Percentiles rank a stretch among this genome's conserved stretches.
These are phyloP conservation scores for Neofusicoccum kwambonambiense DNA, from an alignment of 2,329 filamentous ascomycete genomes.

Conservation along the genomic window DNA sequence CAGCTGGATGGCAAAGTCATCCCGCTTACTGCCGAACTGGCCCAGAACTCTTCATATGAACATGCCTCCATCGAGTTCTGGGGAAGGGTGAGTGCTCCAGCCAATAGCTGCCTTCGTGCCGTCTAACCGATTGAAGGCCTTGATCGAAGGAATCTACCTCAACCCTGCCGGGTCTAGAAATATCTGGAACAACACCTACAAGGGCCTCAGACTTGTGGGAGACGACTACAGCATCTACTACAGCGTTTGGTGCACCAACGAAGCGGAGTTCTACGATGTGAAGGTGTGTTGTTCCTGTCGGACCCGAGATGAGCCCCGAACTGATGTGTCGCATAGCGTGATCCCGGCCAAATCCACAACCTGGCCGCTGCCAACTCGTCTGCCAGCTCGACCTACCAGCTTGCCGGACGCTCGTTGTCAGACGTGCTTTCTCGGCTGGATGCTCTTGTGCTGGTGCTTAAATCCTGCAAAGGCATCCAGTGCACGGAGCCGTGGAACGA, in stretches of 20 bases:
- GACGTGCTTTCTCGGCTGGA: slow-evolving; percentile 44
- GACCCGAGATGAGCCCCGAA: neutral
- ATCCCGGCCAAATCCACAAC: slow-evolving; percentile 29
- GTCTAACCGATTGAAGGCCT: neutral
- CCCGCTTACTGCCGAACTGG: slow-evolving; percentile 27
- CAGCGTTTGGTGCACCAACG: slow-evolving; percentile 67
- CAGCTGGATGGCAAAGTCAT: slow-evolving; percentile 39
- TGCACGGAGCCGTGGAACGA: slow-evolving; percentile 59
- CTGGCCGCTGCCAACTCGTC: slow-evolving; percentile 33
- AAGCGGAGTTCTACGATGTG: slow-evolving; percentile 66
- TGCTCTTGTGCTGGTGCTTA: slow-evolving; percentile 59
- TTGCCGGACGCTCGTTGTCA: slow-evolving; percentile 21
- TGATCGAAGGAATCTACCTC: slow-evolving; percentile 7
- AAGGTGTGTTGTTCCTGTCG: slow-evolving; percentile 41
- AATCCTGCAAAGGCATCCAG: slow-evolving; percentile 56
- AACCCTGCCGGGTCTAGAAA: neutral
- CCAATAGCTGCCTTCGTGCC: too few species aligned
- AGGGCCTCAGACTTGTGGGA: slow-evolving; percentile 56
- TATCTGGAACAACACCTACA: slow-evolving; percentile 58
- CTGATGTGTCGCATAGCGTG: neutral
- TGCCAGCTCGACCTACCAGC: neutral
- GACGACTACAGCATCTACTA: slow-evolving; percentile 62
- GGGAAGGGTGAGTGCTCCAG: slow-evolving; percentile 25
- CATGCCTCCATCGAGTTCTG: slow-evolving; percentile 44
- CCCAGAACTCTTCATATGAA: slow-evolving; percentile 25